phyloP scores from a whole-genome alignment of 2,329 filamentous ascomycete genomes.

The Chaetomium globosum region DNA sequence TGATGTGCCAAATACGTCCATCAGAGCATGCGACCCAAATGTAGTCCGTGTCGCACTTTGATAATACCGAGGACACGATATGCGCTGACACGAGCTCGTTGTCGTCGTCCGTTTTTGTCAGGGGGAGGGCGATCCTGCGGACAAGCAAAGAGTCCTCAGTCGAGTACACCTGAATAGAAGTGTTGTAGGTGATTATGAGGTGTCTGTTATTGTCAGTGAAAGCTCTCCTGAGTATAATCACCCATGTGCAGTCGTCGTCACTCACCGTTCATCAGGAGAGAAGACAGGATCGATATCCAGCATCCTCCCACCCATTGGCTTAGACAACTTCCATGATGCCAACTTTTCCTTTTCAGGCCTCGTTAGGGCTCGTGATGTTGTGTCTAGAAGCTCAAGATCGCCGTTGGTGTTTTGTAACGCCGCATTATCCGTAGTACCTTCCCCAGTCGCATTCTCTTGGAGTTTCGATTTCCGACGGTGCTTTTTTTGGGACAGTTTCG shows the following conservation, averaged over 20 bases:
- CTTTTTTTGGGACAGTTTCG: slow-evolving; percentile 35
- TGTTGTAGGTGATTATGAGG: slow-evolving; percentile 74
- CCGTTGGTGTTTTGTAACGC: slow-evolving; percentile 18
- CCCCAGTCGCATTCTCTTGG: slow-evolving; percentile 21
- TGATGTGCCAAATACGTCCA: slow-evolving; percentile 58
- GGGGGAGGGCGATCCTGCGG: slow-evolving; percentile 65
- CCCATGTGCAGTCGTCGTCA: neutral
- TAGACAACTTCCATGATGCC: slow-evolving; percentile 60
- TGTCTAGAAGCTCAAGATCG: slow-evolving; percentile 30
- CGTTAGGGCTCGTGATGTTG: slow-evolving; percentile 16
- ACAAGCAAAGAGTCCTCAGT: slow-evolving; percentile 78
- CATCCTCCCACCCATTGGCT: slow-evolving; percentile 67
- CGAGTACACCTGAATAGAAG: slow-evolving; percentile 78
- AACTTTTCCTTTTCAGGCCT: slow-evolving; percentile 16
- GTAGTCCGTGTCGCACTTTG: slow-evolving; percentile 49
- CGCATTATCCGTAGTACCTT: slow-evolving; percentile 16
- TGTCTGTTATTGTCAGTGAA: slow-evolving; percentile 55
- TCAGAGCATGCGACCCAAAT: slow-evolving; percentile 64
- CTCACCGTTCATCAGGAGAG: slow-evolving; percentile 63
- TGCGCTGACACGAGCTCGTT: slow-evolving; percentile 41
- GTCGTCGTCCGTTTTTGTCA: slow-evolving; percentile 37
- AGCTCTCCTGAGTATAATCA: neutral
- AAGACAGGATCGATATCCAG: slow-evolving; percentile 66
- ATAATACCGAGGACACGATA: slow-evolving; percentile 48
- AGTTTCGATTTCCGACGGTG: slow-evolving; percentile 34